phyloP scores from a whole-genome alignment of 768 basidiomycete genomes.

The Tricholoma bakamatsutake region DNA sequence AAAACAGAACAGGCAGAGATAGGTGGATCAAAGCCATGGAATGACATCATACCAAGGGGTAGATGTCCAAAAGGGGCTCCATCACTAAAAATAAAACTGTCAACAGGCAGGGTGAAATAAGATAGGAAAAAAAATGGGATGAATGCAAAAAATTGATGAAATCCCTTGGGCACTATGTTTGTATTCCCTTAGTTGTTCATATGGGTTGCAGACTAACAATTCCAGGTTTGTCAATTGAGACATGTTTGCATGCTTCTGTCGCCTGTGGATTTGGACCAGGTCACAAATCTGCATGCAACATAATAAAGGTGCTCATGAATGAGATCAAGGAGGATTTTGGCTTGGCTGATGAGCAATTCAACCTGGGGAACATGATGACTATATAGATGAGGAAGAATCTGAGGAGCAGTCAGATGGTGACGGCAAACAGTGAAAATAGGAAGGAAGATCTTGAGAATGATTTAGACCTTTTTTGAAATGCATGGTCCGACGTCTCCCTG shows the following conservation, averaged over 20 bases:
- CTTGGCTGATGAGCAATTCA: background rate
- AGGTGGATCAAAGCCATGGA: too few relatives aligned
- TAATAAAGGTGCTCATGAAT: background rate
- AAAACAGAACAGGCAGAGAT: too few relatives aligned
- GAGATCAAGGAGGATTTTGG: slow-evolving; percentile 1
- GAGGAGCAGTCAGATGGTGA: background rate
- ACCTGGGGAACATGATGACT: background rate
- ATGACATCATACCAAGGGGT: too few relatives aligned
- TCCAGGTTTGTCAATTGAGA: background rate
- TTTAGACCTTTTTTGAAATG: background rate
- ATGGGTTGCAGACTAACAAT: background rate
- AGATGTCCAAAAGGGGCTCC: too few relatives aligned
- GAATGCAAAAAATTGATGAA: too few relatives aligned
- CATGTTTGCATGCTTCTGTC: background rate
- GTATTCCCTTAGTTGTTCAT: background rate
- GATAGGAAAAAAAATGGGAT: too few relatives aligned
- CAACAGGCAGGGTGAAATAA: too few relatives aligned
- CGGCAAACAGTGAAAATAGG: background rate
- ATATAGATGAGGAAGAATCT: background rate
- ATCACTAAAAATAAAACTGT: too few relatives aligned
- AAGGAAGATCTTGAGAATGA: background rate
- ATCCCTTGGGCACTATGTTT: too few relatives aligned
- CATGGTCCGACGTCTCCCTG: too few relatives aligned
- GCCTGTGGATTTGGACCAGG: slow-evolving; percentile 1
- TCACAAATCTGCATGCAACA: background rate